Base-by-base conservation (phyloP, 495 filamentous ascomycete genomes). In the Cryomyces antarcticus region DNA sequence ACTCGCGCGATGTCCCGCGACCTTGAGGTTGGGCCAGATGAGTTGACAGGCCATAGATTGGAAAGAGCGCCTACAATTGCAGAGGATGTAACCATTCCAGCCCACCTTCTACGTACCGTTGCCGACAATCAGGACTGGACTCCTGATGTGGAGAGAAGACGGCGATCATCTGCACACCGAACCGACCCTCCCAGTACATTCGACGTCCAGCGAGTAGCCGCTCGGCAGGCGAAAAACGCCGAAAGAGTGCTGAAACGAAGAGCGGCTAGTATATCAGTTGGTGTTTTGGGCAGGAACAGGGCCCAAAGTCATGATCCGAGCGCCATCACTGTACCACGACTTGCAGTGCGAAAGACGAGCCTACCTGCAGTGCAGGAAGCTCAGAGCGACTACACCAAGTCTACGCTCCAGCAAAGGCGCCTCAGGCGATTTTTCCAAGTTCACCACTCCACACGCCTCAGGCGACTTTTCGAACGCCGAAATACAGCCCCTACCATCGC, bases 331-430 rank as follows among this genome's bases (percentile, higher is more conserved):
- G 37, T 11, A 24, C n/a, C 12, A 13, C 36, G 30, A 29, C 40
- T 13, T 37, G n/a, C 37, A 11, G 5, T 7, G 39, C 30, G 39
- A 38, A 46, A 46, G 44, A 46, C 44, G 7, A 46, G 44, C 30
- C 29, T 46, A 29, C 44, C 44, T 10, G 36, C 29, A 28, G 30
- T 46, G 11, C 39, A 36, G 33, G 33, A 36, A 36, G 12, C 12
- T 10, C 33, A 10, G 33, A 13, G 33, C 2, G 33, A 36, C 3
- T 36, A 36, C 9, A 3, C 12, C 12, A 9, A 36, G 12, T 36
- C 33, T 9, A 13, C 33, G 33, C 9, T 36, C 33, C 33, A 36
- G 9, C 33, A 36, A 13, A 13, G 12, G 33, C 33, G 33, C 33
- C 33, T 9, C 33, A 36, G 12, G 33, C 33, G 9, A 24, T 3